A percentile compares a stretch with the other conserved stretches of the same genome.
These are phyloP conservation scores for Malbranchea cinnamomea DNA, from an alignment of 2,329 filamentous ascomycete genomes.

Conservation along the genomic window DNA sequence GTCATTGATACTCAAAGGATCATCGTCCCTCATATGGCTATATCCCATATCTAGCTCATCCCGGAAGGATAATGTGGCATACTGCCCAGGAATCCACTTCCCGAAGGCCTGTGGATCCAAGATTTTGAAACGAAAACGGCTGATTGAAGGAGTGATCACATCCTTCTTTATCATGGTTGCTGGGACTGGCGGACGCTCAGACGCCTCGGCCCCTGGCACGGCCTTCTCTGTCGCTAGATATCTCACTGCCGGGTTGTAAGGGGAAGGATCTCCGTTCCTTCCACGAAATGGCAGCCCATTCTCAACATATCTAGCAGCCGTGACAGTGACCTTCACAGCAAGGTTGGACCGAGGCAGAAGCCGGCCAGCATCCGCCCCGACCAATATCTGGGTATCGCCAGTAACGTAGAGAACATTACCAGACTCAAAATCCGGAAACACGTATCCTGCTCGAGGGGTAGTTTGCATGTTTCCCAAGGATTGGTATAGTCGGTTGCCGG, in stretches of 20 bases:
- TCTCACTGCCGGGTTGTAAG: conserved; percentile 65
- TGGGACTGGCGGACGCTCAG: conserved; percentile 14
- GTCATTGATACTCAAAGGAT: conserved; percentile 68
- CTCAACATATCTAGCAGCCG: conserved; percentile 46
- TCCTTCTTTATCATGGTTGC: conserved; percentile 47
- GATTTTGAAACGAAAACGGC: conserved; percentile 47
- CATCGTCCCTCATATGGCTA: conserved; percentile 68
- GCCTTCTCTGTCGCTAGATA: conserved; percentile 45
- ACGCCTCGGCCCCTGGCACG: conserved; percentile 8
- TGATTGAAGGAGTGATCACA: conserved; percentile 49
- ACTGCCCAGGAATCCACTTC: conserved; percentile 56
- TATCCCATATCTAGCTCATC: conserved; percentile 58
- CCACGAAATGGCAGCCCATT: conserved; percentile 56
- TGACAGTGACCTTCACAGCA: conserved; percentile 52
- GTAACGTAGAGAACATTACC: conserved; percentile 63
- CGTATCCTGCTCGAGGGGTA: conserved; percentile 53
- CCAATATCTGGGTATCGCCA: conserved; percentile 50
- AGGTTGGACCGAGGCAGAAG: conserved; percentile 57
- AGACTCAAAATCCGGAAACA: conserved; percentile 58
- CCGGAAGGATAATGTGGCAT: conserved; percentile 60
- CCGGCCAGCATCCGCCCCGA: conserved; percentile 45
- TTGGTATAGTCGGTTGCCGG: conserved; percentile 72
- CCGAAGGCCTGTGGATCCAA: conserved; percentile 19
- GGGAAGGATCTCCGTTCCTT: conserved; percentile 42
- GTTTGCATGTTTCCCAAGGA: conserved; percentile 61